phyloP scores from a whole-genome alignment of 177 flowering plant species.

The Telopea speciosissima region DNA sequence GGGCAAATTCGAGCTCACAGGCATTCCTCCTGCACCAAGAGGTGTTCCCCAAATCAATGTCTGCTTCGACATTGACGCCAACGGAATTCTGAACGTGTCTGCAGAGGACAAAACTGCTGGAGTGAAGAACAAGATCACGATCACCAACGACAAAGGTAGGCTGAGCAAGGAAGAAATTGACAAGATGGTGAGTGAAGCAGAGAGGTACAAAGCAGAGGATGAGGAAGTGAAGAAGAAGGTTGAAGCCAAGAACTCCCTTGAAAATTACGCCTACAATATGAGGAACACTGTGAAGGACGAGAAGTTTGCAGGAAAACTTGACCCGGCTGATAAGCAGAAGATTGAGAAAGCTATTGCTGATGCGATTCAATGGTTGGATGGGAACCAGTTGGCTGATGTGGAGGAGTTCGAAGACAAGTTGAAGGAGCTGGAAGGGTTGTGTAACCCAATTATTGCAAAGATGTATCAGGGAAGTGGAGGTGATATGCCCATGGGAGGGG shows the following conservation, averaged over 20 bases:
- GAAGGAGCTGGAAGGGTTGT: conserved; percentile 24
- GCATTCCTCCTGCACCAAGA: conserved; percentile 26
- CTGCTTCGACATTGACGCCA: conserved; percentile 26
- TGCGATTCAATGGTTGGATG: conserved; percentile 19
- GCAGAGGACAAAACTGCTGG: conserved; percentile 28
- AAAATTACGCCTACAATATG: conserved; percentile 25
- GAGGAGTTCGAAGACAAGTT: conserved; percentile 22
- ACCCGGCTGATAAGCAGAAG: conserved; percentile 12
- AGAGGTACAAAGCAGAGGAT: conserved; percentile 25
- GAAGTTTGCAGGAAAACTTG: conserved; percentile 19
- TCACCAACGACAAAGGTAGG: conserved; percentile 25
- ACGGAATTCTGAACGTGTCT: conserved; percentile 23
- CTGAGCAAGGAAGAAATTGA: conserved; percentile 25
- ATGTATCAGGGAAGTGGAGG: conserved; percentile 27
- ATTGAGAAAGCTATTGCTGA: conserved; percentile 8
- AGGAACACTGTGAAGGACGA: conserved; percentile 24
- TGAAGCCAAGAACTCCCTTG: conserved; percentile 23
- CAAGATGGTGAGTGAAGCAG: conserved; percentile 25
- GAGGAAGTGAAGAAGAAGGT: conserved; percentile 27
- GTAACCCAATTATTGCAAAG: conserved; percentile 29
- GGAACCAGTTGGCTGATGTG: conserved; percentile 21
- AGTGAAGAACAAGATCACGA: conserved; percentile 26
- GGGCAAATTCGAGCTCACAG: conserved; percentile 24
- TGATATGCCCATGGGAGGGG: conserved; percentile 9
- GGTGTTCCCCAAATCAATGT: conserved; percentile 28